Percentiles rank a stretch among this genome's conserved stretches.
Evolutionary conservation across 352 stramenopile genomes (phyloP).

Genomic region (Phytopythium sindhum): DNA sequence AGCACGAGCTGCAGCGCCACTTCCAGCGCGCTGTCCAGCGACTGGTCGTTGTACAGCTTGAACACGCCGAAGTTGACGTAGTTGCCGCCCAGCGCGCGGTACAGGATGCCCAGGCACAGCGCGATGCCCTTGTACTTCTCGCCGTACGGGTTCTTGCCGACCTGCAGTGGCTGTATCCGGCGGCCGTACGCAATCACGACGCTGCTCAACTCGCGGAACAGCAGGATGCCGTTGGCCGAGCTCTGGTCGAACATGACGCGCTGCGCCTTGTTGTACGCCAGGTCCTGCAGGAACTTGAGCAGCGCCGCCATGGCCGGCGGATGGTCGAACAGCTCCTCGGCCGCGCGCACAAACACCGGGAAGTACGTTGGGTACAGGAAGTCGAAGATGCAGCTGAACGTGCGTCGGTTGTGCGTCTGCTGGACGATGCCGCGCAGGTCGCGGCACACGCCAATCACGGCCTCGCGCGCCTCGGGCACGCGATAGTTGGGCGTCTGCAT

Average conservation of each 20-base stretch:
- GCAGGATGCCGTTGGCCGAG: conserved; percentile 96
- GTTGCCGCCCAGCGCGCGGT: conserved; percentile 87
- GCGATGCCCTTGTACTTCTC: conserved; percentile 98
- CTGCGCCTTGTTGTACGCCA: conserved; percentile 94
- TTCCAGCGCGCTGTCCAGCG: conserved; percentile 93
- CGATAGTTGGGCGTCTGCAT: conserved; percentile 77
- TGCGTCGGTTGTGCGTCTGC: conserved; percentile 95
- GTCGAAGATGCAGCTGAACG: conserved; percentile 97
- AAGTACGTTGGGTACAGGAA: conserved; percentile 97
- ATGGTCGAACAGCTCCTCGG: conserved; percentile 93
- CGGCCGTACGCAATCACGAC: conserved; percentile 95
- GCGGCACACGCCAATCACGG: conserved; percentile 95
- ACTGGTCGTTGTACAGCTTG: conserved; percentile 97
- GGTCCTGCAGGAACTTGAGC: conserved; percentile 97
- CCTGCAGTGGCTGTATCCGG: conserved; percentile 76
- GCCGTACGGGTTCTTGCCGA: conserved; percentile 91
- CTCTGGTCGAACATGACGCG: conserved; percentile 98
- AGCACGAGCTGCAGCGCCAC: conserved; percentile 94
- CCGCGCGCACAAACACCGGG: conserved; percentile 92
- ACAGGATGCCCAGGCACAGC: conserved; percentile 91
- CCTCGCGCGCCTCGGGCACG: conserved; percentile 74
- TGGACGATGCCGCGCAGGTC: conserved; percentile 96
- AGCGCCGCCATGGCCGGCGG: conserved; percentile 94
- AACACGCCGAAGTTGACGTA: conserved; percentile 99
- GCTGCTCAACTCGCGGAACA: conserved; percentile 96